These are phyloP conservation scores for Plectosphaerella sp. DNA, from an alignment of 2,329 filamentous ascomycete species.

Conservation along the genomic window DNA sequence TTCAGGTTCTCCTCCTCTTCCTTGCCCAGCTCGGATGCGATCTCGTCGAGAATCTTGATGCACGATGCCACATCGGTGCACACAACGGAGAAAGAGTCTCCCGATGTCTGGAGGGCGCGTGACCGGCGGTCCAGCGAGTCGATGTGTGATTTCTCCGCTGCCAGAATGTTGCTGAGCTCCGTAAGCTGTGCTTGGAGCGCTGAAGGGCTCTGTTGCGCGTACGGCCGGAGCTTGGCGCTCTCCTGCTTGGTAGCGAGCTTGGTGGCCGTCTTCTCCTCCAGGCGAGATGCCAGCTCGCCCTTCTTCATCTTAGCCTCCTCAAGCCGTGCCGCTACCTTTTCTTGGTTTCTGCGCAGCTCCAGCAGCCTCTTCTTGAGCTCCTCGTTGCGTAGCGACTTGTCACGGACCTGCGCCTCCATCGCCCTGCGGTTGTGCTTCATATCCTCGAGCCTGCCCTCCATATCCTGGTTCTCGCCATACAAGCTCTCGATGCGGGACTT, in stretches of 20 bases:
- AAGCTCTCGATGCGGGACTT: constrained; percentile 85
- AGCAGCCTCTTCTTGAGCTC: constrained; percentile 79
- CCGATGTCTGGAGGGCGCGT: constrained; percentile 86
- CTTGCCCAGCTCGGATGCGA: constrained; percentile 76
- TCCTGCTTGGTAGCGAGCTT: constrained; percentile 75
- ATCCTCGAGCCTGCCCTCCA: constrained; percentile 73
- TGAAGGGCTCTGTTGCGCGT: constrained; percentile 83
- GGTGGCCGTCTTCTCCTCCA: constrained; percentile 68
- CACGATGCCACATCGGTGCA: constrained; percentile 81
- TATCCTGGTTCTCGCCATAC: constrained; percentile 80
- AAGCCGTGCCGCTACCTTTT: constrained; percentile 75
- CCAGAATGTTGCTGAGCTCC: constrained; percentile 75
- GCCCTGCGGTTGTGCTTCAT: constrained; percentile 75
- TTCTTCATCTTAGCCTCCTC: constrained; percentile 82
- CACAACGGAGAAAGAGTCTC: constrained; percentile 83
- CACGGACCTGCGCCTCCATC: constrained; percentile 75
- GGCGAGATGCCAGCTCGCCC: constrained; percentile 62
- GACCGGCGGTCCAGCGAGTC: constrained; percentile 82
- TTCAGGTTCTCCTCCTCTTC: constrained; percentile 86
- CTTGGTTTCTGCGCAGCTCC: constrained; percentile 76
- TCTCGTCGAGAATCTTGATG: constrained; percentile 85
- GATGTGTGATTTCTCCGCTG: constrained; percentile 76
- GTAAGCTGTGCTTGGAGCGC: constrained; percentile 76
- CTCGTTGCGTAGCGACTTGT: constrained; percentile 82
- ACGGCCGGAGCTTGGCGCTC: constrained; percentile 83